phyloP scores from a whole-genome alignment of 2,329 filamentous ascomycete species.

The Penicillium sp. region DNA sequence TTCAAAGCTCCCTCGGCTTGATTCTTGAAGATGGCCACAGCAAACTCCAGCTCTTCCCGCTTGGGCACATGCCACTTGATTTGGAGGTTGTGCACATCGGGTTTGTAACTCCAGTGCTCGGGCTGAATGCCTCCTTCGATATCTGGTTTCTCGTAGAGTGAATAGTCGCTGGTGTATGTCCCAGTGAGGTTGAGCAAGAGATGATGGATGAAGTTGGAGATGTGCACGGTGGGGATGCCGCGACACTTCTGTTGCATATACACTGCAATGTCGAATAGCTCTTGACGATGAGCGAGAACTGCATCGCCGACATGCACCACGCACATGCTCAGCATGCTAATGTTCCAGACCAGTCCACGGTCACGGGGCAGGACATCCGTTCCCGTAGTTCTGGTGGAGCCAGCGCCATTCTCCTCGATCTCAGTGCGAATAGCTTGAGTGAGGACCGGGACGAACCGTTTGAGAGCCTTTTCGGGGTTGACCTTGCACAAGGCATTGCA shows the following conservation, averaged over 20 bases:
- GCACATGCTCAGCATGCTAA: conserved; percentile 96
- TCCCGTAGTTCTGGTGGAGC: conserved; percentile 88
- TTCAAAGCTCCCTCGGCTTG: conserved; percentile 73
- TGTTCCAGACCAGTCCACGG: conserved; percentile 89
- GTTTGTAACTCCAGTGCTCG: conserved; percentile 77
- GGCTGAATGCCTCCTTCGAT: conserved; percentile 67
- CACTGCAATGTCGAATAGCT: conserved; percentile 82
- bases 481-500: conserved; percentile 95
- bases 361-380: conserved; percentile 91
- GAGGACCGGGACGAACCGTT: conserved; percentile 83
- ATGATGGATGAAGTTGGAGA: conserved; percentile 97
- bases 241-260: conserved; percentile 97
- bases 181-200: conserved; percentile 89
- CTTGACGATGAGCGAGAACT: conserved; percentile 80
- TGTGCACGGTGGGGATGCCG: conserved; percentile 88
- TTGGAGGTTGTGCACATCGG: conserved; percentile 68
- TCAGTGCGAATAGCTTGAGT: conserved; percentile 90
- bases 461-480: conserved; percentile 86
- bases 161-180: conserved; percentile 87
- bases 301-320: conserved; percentile 92
- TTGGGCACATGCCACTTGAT: conserved; percentile 89
- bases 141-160: conserved; percentile 76
- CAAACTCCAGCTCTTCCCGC: conserved; percentile 76
- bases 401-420: conserved; percentile 93
- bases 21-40: conserved; percentile 79